Evolutionary conservation across 2,329 filamentous ascomycete species (phyloP), one percentile per base, ranked within the genome.

Genomic region (Fusarium guadeloupense): DNA sequence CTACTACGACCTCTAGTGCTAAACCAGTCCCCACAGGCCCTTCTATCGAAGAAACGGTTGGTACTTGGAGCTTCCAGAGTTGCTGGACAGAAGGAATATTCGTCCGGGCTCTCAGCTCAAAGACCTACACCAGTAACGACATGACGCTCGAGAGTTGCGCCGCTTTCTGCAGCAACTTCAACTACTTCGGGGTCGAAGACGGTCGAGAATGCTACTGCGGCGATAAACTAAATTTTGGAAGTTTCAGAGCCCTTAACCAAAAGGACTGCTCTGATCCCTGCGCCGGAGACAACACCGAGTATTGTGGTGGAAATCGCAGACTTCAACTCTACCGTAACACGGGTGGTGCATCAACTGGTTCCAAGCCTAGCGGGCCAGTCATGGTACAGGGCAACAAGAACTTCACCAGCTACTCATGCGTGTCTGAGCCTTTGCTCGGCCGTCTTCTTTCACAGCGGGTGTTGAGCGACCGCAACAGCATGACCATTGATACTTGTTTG

Each of bases 131-230:
- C 7, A 58, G 69, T 26, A 71, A 76, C 26, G 64, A 59, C 35
- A 76, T 77, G 76, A 75, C 73, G 0, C 72, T 78, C 4, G 74
- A 77, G 17, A 59, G 45, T 2, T 75, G 74, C 26, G 70, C 71
- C 1, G 35, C 51, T 1, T 75, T 72, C 45, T 77, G 75, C 14
- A 54, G 64, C 3, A 67, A 64, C 3, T 72, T 55, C 19, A 60
- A 46, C 0, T 76, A 72, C 51, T 77, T 76, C 39, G 75, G 74
- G 1, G 52, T 63, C 4, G 74, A 76, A 23, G 78, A 77, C 26
- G 75, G 71, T 4, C 48, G 74, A 0, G 75, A 79, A 48, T 79
- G 77, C 46, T 79, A 72, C 42, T 79, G 77, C 25, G 77, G 76
- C 1, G 71, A 77, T 19, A 54, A 40, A 2, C 55, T 78, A 4